Evolutionary conservation across 768 basidiomycete genomes (phyloP).

Genomic region (Amanita fuliginea): DNA sequence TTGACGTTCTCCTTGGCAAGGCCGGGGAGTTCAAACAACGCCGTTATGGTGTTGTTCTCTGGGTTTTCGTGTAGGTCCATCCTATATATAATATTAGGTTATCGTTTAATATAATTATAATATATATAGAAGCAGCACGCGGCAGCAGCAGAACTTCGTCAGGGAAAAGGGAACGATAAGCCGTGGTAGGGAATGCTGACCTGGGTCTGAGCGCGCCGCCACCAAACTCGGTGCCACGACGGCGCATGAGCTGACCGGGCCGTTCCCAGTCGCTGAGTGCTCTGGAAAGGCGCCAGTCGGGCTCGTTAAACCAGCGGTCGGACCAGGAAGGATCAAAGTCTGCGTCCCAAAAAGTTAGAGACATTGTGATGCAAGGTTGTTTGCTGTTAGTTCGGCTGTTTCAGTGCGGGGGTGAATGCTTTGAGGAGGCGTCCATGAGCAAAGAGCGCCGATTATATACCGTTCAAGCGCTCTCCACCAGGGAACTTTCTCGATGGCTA

Average conservation of each 20-base stretch:
- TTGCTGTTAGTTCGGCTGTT: no score
- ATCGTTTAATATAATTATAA: no score
- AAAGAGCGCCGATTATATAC: not conserved
- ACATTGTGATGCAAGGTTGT: no score
- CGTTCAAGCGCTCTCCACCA: not conserved
- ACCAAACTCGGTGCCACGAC: not conserved
- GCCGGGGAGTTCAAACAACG: conserved; percentile 47
- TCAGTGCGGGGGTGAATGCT: no score
- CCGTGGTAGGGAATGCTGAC: not conserved
- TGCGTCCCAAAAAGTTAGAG: not conserved
- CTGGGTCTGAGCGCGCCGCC: conserved; percentile 5
- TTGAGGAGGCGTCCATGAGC: not conserved
- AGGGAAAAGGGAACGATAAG: no score
- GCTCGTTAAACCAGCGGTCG: not conserved
- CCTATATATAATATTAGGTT: conserved; percentile 22
- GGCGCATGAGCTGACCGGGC: not conserved
- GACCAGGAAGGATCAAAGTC: not conserved
- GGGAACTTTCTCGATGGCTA: not conserved
- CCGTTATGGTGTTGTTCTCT: conserved; percentile 35
- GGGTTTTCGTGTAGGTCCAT: conserved; percentile 43
- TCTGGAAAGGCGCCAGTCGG: not conserved
- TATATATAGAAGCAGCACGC: no score
- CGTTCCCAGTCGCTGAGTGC: not conserved
- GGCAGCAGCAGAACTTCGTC: no score
- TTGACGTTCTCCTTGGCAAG: conserved; percentile 36